Conservation (phyloP, 768 basidiomycete species). For the Lanmaoa rubissima region DNA sequence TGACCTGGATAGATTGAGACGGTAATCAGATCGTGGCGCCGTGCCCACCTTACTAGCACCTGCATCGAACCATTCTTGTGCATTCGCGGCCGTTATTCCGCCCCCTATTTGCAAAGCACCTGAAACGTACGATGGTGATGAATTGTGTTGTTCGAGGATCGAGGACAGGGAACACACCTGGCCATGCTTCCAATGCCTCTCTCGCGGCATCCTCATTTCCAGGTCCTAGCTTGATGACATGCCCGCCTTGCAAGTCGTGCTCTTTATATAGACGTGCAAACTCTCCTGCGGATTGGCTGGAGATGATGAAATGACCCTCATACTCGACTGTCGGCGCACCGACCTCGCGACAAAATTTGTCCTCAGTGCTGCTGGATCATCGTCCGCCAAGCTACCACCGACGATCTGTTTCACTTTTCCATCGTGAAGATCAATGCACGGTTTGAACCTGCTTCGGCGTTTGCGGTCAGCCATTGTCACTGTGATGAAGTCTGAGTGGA, state of each 20-base stretch:
- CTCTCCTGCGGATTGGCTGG: conserved; percentile 72
- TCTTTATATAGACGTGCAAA: conserved; percentile 78
- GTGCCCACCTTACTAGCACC: conserved; percentile 83
- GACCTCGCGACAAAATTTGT: conserved; percentile 93
- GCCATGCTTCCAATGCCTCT: conserved; percentile 83
- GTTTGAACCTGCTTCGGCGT: conserved; percentile 62
- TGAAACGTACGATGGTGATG: conserved; percentile 27
- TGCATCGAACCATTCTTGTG: conserved; percentile 76
- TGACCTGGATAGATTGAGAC: conserved; percentile 57
- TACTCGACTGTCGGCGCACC: conserved; percentile 1
- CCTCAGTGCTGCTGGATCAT: conserved; percentile 54
- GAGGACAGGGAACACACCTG: conserved; percentile 43
- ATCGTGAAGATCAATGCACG: conserved; percentile 95
- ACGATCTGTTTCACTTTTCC: conserved; percentile 98
- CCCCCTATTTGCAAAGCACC: conserved; percentile 90
- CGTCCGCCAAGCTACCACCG: conserved; percentile 85
- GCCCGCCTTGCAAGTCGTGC: conserved; percentile 75
- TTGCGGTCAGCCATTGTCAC: conserved; percentile 19
- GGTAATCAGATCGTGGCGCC: not conserved
- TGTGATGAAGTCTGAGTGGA: not conserved
- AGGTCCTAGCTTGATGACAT: conserved; percentile 94
- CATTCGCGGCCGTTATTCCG: conserved; percentile 82
- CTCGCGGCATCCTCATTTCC: conserved; percentile 88
- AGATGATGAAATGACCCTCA: conserved; percentile 7
- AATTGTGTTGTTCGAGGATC: not conserved